Evolutionary conservation across 1,284 basidiomycete species (phyloP).

Genomic region (Agroathelia rolfsii): DNA sequence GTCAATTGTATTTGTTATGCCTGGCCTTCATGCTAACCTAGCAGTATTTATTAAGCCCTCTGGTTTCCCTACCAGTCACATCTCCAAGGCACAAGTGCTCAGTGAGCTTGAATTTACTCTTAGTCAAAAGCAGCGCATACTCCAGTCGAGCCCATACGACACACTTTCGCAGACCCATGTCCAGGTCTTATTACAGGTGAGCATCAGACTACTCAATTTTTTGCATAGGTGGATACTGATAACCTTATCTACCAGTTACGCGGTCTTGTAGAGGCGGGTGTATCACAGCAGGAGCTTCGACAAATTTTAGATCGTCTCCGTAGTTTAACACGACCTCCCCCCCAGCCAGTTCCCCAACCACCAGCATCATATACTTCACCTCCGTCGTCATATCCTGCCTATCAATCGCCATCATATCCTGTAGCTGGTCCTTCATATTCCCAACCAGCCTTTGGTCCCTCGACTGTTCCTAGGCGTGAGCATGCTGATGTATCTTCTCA

Average conservation of each 20-base stretch:
- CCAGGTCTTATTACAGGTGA: constrained; percentile 63
- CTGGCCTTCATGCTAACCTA: too few species aligned
- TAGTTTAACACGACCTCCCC: constrained; percentile 42
- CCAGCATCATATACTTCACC: constrained; percentile 14
- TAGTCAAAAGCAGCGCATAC: constrained; percentile 60
- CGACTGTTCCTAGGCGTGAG: constrained; percentile 20
- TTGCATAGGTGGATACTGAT: constrained; percentile 8
- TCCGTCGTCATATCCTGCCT: constrained; percentile 22
- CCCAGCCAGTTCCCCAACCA: constrained; percentile 26
- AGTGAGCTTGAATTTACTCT: constrained; percentile 73
- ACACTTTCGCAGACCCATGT: constrained; percentile 53
- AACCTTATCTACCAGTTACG: constrained; percentile 43
- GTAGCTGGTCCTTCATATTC: constrained; percentile 15
- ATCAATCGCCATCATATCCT: constrained; percentile 17
- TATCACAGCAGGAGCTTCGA: constrained; percentile 70
- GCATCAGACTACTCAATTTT: constrained; percentile 18
- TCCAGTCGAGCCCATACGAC: constrained; percentile 64
- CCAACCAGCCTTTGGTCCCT: constrained; percentile 10
- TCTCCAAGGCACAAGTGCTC: constrained; percentile 67
- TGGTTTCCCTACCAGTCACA: constrained; percentile 28
- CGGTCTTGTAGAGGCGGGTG: constrained; percentile 65
- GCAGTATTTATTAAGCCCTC: constrained; percentile 20
- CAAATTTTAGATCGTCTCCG: constrained; percentile 76
- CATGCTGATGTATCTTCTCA: constrained; percentile 19
- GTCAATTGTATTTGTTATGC: constrained; percentile 6